phyloP scores from a whole-genome alignment of 2,329 filamentous ascomycete genomes.

The Arachnomyces sp. region DNA sequence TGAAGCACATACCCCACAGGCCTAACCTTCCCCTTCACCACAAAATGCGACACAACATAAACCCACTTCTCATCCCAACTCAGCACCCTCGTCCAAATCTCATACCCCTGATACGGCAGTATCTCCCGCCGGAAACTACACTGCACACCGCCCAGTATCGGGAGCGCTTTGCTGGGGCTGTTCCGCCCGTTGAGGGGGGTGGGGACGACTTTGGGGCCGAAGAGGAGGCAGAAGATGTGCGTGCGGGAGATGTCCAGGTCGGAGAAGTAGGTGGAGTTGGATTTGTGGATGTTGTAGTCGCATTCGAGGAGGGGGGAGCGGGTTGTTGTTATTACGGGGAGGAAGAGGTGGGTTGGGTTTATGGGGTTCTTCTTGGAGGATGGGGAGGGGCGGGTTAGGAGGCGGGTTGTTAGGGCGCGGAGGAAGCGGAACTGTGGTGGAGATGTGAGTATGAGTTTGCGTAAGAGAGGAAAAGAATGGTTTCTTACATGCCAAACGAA shows the following conservation, averaged over 20 bases:
- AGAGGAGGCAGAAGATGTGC: constrained; percentile 31
- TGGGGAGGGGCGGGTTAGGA: too few species aligned
- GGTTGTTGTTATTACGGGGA: too few species aligned
- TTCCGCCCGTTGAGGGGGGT: neutral
- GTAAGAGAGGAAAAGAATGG: too few species aligned
- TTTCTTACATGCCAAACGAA: too few species aligned
- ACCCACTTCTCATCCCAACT: constrained; percentile 21
- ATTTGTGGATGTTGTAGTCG: constrained; percentile 22
- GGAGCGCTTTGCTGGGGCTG: neutral
- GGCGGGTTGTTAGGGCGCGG: too few species aligned
- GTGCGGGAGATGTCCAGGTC: constrained; percentile 47
- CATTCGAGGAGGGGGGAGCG: constrained; percentile 1
- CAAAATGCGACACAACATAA: constrained; percentile 19
- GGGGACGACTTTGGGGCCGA: neutral
- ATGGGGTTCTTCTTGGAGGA: too few species aligned
- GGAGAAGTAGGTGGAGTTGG: constrained; percentile 47
- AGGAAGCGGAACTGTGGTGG: too few species aligned
- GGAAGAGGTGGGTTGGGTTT: too few species aligned
- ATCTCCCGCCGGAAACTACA: constrained; percentile 13
- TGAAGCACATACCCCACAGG: neutral
- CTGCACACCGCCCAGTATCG: constrained; percentile 10
- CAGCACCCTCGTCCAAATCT: constrained; percentile 15
- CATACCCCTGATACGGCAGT: constrained; percentile 11
- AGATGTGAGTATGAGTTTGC: too few species aligned
- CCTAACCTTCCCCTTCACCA: constrained; percentile 14